Evolutionary conservation across 208 protist genomes (phyloP).

Genomic region (Acanthamoeba castellanii): DNA sequence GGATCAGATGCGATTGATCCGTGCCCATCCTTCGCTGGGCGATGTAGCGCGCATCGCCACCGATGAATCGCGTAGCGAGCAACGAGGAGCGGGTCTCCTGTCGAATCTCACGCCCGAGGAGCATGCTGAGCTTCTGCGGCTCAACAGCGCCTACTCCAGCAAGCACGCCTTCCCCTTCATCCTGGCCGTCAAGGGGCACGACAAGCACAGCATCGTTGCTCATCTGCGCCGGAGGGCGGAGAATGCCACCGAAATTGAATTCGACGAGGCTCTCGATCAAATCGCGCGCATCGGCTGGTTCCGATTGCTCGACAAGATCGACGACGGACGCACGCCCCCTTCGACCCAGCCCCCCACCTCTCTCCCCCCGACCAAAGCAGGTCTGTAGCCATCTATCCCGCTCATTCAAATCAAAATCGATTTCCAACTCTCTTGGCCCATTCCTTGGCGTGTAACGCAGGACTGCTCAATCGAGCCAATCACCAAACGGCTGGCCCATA

Average conservation of each 20-base stretch:
- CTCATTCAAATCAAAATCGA: background rate
- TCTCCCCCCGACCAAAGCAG: background rate
- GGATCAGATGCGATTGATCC: background rate
- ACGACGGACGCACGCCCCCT: background rate
- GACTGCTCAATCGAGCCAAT: too few species aligned
- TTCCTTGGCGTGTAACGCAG: too few species aligned
- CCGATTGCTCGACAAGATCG: slow-evolving; percentile 23
- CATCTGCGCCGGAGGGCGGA: background rate
- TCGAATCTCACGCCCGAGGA: slow-evolving; percentile 12
- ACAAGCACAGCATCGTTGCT: slow-evolving; percentile 28
- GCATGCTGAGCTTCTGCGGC: background rate
- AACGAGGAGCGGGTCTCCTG: background rate
- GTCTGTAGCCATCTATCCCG: background rate
- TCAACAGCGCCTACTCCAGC: background rate
- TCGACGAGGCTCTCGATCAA: slow-evolving; percentile 1
- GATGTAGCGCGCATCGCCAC: slow-evolving; percentile 16
- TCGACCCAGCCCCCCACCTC: background rate
- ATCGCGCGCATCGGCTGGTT: slow-evolving; percentile 33
- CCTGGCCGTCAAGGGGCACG: slow-evolving; percentile 15
- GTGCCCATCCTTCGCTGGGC: slow-evolving; percentile 2
- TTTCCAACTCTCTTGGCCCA: too few species aligned
- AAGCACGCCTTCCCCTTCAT: slow-evolving; percentile 25
- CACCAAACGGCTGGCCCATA: too few species aligned
- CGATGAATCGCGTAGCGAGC: background rate
- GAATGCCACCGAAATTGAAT: background rate